phyloP scores from a whole-genome alignment of 2,329 filamentous ascomycete species.

The Ascomycota sp. region DNA sequence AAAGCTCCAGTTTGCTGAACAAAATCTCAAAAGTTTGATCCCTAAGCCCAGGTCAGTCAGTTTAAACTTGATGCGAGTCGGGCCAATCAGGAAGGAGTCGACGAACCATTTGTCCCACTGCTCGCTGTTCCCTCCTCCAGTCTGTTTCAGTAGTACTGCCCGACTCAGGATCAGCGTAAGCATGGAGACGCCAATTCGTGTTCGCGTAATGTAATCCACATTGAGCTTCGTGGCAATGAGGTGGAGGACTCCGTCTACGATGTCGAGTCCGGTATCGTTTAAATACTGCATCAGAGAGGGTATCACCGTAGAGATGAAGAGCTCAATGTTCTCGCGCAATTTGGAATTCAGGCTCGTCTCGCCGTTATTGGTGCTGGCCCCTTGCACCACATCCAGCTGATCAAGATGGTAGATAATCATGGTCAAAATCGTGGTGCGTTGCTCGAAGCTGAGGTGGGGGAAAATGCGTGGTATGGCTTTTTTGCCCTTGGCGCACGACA shows the following conservation, averaged over 20 bases:
- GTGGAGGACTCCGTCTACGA: constrained; percentile 76
- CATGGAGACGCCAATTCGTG: constrained; percentile 72
- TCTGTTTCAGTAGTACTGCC: constrained; percentile 81
- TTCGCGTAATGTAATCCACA: constrained; percentile 65
- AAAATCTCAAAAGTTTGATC: constrained; percentile 63
- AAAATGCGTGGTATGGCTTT: constrained; percentile 90
- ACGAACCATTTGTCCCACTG: constrained; percentile 64
- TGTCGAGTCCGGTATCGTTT: constrained; percentile 74
- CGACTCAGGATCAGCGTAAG: constrained; percentile 88
- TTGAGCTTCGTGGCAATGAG: constrained; percentile 70
- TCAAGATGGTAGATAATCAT: constrained; percentile 92
- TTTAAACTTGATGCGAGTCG: constrained; percentile 6
- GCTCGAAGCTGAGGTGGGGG: constrained; percentile 76
- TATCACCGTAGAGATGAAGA: constrained; percentile 78
- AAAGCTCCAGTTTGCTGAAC: constrained; percentile 73
- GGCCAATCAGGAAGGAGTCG: background rate
- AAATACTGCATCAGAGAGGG: constrained; percentile 77
- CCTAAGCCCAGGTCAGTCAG: constrained; percentile 18
- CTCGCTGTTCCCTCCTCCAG: constrained; percentile 44
- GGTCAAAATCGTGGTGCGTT: constrained; percentile 85
- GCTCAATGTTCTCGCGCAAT: constrained; percentile 77
- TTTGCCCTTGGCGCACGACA: constrained; percentile 90
- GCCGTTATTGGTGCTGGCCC: constrained; percentile 53
- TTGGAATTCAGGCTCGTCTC: constrained; percentile 52
- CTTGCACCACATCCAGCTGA: constrained; percentile 70